Percentiles rank a stretch among this genome's conserved stretches.
Conservation (phyloP, 345 rosid genomes). For the Trapa incisa region DNA sequence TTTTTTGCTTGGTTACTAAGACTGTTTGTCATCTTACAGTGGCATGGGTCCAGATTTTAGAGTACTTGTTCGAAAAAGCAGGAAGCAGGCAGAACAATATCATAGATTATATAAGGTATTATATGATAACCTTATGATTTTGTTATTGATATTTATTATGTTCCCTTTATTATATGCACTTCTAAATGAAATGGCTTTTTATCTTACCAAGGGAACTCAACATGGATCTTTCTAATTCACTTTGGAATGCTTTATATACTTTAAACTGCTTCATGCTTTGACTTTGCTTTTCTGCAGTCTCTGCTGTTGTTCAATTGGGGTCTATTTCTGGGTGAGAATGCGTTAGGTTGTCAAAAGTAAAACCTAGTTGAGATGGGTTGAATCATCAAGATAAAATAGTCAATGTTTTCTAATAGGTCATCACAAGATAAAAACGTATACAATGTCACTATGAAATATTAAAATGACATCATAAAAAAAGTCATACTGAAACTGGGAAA, state of each 20-base stretch:
- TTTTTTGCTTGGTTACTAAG: not conserved
- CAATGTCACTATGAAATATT: not conserved
- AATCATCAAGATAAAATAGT: not conserved
- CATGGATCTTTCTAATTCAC: not conserved
- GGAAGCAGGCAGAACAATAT: conserved; percentile 91
- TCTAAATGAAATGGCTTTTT: not conserved
- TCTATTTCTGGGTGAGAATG: not conserved
- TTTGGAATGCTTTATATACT: not conserved
- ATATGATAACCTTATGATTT: not conserved
- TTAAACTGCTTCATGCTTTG: not conserved
- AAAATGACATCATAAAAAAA: not conserved
- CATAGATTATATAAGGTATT: conserved; percentile 68
- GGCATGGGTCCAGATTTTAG: conserved; percentile 98
- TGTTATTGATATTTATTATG: not conserved
- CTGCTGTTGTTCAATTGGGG: not conserved
- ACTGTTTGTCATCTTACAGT: conserved; percentile 25
- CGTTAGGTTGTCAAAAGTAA: not conserved
- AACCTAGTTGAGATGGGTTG: not conserved
- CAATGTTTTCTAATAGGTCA: not conserved
- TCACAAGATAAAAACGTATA: not conserved
- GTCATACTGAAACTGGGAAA: no score
- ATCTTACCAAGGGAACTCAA: not conserved
- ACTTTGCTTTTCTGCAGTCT: not conserved
- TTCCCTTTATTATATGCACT: not conserved
- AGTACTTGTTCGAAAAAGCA: conserved; percentile 86